Percentiles rank a stretch among this genome's conserved stretches.
phyloP scores from a whole-genome alignment of 1,284 basidiomycete genomes.

The Veloporphyrellus conicus region DNA sequence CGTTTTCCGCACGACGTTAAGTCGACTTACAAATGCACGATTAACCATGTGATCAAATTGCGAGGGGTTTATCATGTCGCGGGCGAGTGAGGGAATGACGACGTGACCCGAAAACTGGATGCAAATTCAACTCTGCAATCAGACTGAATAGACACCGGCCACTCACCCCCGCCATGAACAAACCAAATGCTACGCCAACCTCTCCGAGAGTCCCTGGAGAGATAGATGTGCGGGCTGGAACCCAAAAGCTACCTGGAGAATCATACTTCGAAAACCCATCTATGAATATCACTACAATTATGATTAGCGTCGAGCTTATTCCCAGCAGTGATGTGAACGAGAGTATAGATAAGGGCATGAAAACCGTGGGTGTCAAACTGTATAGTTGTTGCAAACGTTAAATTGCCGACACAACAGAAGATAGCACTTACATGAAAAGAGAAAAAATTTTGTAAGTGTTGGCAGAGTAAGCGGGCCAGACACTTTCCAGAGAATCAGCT shows the following conservation, averaged over 20 bases:
- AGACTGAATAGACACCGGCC: neutral
- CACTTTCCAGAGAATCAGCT: conserved; percentile 76
- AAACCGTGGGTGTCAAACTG: conserved; percentile 74
- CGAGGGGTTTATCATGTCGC: conserved; percentile 84
- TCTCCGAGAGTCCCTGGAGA: conserved; percentile 54
- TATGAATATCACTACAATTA: conserved; percentile 76
- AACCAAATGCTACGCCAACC: conserved; percentile 76
- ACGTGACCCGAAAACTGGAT: conserved; percentile 85
- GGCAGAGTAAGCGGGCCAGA: conserved; percentile 64
- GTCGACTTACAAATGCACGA: conserved; percentile 65
- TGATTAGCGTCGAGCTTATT: conserved; percentile 72
- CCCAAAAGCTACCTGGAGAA: conserved; percentile 78
- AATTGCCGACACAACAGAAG: neutral
- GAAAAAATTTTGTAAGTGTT: conserved; percentile 75
- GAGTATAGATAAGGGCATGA: conserved; percentile 78
- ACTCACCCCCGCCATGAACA: conserved; percentile 91
- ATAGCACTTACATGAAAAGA: conserved; percentile 57
- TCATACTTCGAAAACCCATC: conserved; percentile 82
- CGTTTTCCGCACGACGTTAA: neutral
- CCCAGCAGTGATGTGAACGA: conserved; percentile 85
- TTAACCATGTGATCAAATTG: conserved; percentile 83
- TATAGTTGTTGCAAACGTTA: conserved; percentile 26
- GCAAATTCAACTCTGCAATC: neutral
- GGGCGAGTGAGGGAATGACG: conserved; percentile 84
- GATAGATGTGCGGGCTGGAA: conserved; percentile 68